Evolutionary conservation across 495 filamentous ascomycete species (phyloP).

Genomic region (Aeminium ludgeri): DNA sequence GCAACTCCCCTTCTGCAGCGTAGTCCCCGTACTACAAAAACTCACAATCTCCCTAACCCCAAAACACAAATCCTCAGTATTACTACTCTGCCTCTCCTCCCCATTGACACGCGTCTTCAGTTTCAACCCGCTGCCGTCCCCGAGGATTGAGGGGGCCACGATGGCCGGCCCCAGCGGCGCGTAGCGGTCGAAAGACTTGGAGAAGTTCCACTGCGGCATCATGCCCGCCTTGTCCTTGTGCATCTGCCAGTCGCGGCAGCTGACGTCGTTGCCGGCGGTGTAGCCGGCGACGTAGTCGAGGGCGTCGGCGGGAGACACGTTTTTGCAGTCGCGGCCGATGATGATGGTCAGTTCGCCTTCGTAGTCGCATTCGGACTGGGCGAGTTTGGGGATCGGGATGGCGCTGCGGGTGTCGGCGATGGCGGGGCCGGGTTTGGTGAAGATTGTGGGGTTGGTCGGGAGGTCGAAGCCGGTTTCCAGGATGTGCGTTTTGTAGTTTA

Average conservation of each 20-base stretch:
- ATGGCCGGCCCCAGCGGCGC: slow-evolving; percentile 27
- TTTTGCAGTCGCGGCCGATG: slow-evolving; percentile 31
- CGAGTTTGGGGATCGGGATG: slow-evolving; percentile 32
- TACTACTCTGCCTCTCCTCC: slow-evolving; percentile 25
- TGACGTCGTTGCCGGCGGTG: slow-evolving; percentile 34
- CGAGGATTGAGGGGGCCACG: slow-evolving; percentile 19
- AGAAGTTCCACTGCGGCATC: slow-evolving; percentile 25
- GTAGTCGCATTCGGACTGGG: slow-evolving; percentile 34
- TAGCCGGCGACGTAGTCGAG: slow-evolving; percentile 34
- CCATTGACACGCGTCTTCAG: slow-evolving; percentile 29
- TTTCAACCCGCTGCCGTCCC: slow-evolving; percentile 16
- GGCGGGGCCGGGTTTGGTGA: slow-evolving; percentile 34
- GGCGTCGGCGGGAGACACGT: slow-evolving; percentile 28
- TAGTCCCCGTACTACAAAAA: slow-evolving; percentile 20
- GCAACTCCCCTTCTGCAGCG: slow-evolving; percentile 18
- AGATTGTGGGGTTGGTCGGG: slow-evolving; percentile 33
- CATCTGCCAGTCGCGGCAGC: slow-evolving; percentile 31
- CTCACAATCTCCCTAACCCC: slow-evolving; percentile 20
- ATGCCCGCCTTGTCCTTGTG: slow-evolving; percentile 25
- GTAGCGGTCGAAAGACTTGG: slow-evolving; percentile 26
- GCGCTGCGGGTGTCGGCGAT: slow-evolving; percentile 27
- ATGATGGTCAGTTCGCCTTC: slow-evolving; percentile 36
- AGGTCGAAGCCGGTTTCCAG: slow-evolving; percentile 32
- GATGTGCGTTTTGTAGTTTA: slow-evolving; percentile 27
- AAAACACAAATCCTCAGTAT: slow-evolving; percentile 27